Base-by-base conservation (phyloP, 306 rosid species). In the Prunus campanulata region DNA sequence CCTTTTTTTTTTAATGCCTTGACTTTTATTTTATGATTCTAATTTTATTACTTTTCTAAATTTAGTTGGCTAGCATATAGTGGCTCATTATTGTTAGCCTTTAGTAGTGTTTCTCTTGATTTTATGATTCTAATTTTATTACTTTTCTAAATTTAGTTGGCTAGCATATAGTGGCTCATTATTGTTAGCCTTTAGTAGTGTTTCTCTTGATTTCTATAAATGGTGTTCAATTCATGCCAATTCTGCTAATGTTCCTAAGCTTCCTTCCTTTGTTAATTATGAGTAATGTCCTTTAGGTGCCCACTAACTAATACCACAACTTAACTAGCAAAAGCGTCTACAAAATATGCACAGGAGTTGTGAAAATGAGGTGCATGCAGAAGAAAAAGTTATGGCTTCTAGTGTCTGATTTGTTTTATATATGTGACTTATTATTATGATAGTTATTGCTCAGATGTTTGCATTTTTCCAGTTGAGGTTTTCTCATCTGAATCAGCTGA, bases 211-310 rank as follows among this genome's bases (percentile, higher is more conserved):
- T 35, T 50, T 65, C 46, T 66, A 35, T 75, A 24, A 11, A 16
- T 71, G 69, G 59, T 71, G 54, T 78, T 52, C 52, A 49, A 20
- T 30, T 63, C 46, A 66, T 72, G 50, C 82, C 74, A 22, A 66
- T 61, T 78, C 9, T 79, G 69, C 70, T 48, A 22, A 50, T 66
- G 20, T 55, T 42, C 55, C 29, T 51, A 59, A 61, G 25, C 3
- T 73, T 63, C 50, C 63, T 16, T 10, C 44, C 60, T 50, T 76
- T 51, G 55, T 51, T 66, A 14, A 20, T 32, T 54, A 11, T 42
- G 55, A 5, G 62, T 27, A 50, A 42, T n/a, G 50, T 27, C n/a
- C 81, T 47, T 68, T 29, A 68, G 51, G 72, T 47, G 22, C 39
- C 30, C 29, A 42, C n/a, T 42, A 66, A 66, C 49, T 15, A 22